Conservation (phyloP, 2,329 filamentous ascomycete genomes). For the Paraphaeosphaeria sporulosa region DNA sequence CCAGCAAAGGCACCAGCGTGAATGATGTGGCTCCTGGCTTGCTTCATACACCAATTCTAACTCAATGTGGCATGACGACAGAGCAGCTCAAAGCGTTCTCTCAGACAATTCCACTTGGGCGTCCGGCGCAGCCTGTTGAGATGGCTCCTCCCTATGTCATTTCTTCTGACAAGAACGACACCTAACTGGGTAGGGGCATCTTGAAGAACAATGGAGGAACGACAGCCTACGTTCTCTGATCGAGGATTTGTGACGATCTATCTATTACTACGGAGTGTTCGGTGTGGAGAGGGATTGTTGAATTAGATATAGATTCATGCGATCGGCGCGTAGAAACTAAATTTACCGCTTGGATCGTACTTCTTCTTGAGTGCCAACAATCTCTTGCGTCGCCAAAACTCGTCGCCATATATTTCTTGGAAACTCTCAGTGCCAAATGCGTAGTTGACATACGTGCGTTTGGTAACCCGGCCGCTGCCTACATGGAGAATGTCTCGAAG, state of each 20-base stretch:
- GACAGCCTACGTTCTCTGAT: neutral
- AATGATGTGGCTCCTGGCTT: constrained; percentile 18
- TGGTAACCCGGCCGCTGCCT: neutral
- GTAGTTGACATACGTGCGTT: constrained; percentile 1
- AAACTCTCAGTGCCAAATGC: constrained; percentile 2
- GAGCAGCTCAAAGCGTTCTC: constrained; percentile 4
- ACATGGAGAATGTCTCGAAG: neutral
- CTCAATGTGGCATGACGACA: constrained; percentile 9
- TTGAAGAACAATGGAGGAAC: constrained; percentile 10
- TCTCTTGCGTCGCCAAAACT: neutral
- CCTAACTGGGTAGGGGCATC: constrained; percentile 1
- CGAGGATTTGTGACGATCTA: neutral
- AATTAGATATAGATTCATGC: neutral
- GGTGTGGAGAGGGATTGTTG: neutral
- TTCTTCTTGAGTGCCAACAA: neutral
- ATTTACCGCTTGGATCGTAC: neutral
- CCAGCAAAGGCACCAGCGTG: constrained; percentile 13
- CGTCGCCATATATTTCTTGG: neutral
- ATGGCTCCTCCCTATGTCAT: constrained; percentile 17
- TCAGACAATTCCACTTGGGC: constrained; percentile 3
- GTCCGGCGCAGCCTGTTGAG: constrained; percentile 18
- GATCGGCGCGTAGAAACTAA: constrained; percentile 5
- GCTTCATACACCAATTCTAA: constrained; percentile 14
- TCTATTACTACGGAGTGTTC: neutral
- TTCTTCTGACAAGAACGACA: constrained; percentile 6